Evolutionary conservation across 306 rosid species (phyloP), one percentile per base, ranked within the genome.

Genomic region (Cucurbita argyrosperma): DNA sequence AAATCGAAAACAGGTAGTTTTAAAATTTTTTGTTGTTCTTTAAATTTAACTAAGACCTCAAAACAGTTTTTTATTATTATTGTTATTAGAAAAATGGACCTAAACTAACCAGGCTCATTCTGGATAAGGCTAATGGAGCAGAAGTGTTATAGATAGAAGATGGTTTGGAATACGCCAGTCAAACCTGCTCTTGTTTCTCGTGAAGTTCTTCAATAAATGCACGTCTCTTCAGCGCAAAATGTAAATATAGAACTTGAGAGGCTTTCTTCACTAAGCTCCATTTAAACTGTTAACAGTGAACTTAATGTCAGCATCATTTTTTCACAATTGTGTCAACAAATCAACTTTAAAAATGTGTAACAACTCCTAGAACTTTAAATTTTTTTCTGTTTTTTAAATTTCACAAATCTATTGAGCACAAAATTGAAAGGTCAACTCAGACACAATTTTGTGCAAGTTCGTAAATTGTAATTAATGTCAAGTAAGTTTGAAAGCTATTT

Each of bases 111-210:
- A 18, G 19, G 15, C 45, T 4, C 54, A 65, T 65, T 65, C 72
- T 19, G 51, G 35, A 10, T 19, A 77, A 54, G 37, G 52, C 69
- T 47, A 19, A 39, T 67, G 6, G 59, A 18, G 45, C 30, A 43
- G 26, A 65, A 74, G 61, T 35, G 54, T 76, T 50, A 53, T 66
- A 16, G 21, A 50, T 52, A 66, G 39, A 50, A 66, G 53, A 43
- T 35, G 47, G 15, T 52, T 56, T 7, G 14, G 19, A 72, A 74
- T 72, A 45, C 76, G 65, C 40, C 55, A 61, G n/a, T 18, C 84
- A 78, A 82, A 93, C 98, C 98, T 89, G 98, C 76, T 67, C 96
- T 79, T 93, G 98, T 74, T 87, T 93, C 84, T 82, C 98, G 66
- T 90, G 77, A 76, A 93, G 73, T 21, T 90, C 97, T 83, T 93